A percentile compares a stretch with the other conserved stretches of the same genome.
phyloP scores from a whole-genome alignment of 352 stramenopile genomes.

The Globisporangium polare region DNA sequence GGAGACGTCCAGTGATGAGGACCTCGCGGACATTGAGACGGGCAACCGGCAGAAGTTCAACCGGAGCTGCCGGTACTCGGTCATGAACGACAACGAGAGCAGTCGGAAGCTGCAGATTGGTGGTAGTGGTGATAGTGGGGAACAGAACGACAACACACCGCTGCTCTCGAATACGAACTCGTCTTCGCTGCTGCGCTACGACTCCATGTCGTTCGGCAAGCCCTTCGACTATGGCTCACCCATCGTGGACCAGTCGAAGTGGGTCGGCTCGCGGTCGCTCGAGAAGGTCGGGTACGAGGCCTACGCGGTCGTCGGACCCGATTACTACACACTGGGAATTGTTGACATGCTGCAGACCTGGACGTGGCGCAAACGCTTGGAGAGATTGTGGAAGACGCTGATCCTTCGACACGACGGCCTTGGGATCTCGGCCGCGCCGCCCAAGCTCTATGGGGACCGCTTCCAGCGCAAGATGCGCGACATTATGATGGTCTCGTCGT shows the following conservation, averaged over 20 bases:
- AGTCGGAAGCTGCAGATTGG: slow-evolving; percentile 21
- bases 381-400: slow-evolving; percentile 83
- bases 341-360: slow-evolving; percentile 91
- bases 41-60: slow-evolving; percentile 50
- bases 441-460: slow-evolving; percentile 64
- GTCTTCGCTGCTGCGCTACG: slow-evolving; percentile 29
- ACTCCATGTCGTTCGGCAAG: slow-evolving; percentile 38
- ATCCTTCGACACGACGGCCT: slow-evolving; percentile 60
- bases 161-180: slow-evolving; percentile 24
- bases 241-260: slow-evolving; percentile 25
- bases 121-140: background rate
- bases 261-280: slow-evolving; percentile 52
- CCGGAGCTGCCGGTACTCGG: slow-evolving; percentile 69
- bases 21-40: slow-evolving; percentile 52
- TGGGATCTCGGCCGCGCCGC: slow-evolving; percentile 78
- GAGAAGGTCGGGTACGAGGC: slow-evolving; percentile 72
- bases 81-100: slow-evolving; percentile 51
- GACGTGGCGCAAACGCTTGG: slow-evolving; percentile 78
- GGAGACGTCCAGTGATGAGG: slow-evolving; percentile 42
- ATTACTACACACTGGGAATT: slow-evolving; percentile 87
- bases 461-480: slow-evolving; percentile 84
- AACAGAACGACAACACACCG: slow-evolving; percentile 27
- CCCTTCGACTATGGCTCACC: slow-evolving; percentile 25
- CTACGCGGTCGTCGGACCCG: slow-evolving; percentile 70
- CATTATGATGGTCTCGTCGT: slow-evolving; percentile 77